These are phyloP conservation scores for Corchorus capsularis DNA, from an alignment of 345 rosid genomes.

Conservation along the genomic window DNA sequence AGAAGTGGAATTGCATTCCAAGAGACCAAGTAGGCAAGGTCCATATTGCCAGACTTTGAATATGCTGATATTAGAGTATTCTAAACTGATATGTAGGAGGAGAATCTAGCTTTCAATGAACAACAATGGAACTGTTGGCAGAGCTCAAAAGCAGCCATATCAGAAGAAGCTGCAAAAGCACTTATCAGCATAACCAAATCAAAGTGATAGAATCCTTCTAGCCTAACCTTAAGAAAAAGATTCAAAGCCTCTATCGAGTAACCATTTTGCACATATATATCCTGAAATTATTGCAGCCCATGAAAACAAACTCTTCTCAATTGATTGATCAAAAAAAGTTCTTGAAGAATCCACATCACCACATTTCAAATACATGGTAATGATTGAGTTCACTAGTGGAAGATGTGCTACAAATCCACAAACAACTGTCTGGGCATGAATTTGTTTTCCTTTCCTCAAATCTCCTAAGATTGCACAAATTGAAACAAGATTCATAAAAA, in stretches of 20 bases:
- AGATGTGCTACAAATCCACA: slow-evolving; percentile 32
- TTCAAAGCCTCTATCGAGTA: slow-evolving; percentile 40
- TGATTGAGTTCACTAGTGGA: slow-evolving; percentile 38
- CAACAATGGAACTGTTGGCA: slow-evolving; percentile 46
- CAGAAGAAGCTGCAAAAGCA: slow-evolving; percentile 35
- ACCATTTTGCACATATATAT: slow-evolving; percentile 35
- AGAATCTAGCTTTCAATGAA: slow-evolving; percentile 32
- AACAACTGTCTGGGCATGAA: slow-evolving; percentile 42
- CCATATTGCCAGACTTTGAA: slow-evolving; percentile 44
- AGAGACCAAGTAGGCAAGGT: slow-evolving; percentile 30
- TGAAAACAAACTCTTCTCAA: slow-evolving; percentile 40
- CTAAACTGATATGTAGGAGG: slow-evolving; percentile 29
- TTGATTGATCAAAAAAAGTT: slow-evolving; percentile 34
- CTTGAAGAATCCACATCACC: slow-evolving; percentile 42
- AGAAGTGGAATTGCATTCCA: no score
- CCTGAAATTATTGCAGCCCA: slow-evolving; percentile 55
- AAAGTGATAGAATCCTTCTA: slow-evolving; percentile 24
- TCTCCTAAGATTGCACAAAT: slow-evolving; percentile 41
- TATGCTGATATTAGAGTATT: slow-evolving; percentile 53
- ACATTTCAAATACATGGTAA: slow-evolving; percentile 50
- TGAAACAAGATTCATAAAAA: slow-evolving; percentile 40
- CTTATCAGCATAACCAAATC: slow-evolving; percentile 39
- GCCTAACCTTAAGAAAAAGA: slow-evolving; percentile 31
- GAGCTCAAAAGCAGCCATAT: slow-evolving; percentile 38
- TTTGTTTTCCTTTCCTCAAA: slow-evolving; percentile 40